Conservation (phyloP, 192 early-diverging fungal species). For the Gamsiella multidivaricata region DNA sequence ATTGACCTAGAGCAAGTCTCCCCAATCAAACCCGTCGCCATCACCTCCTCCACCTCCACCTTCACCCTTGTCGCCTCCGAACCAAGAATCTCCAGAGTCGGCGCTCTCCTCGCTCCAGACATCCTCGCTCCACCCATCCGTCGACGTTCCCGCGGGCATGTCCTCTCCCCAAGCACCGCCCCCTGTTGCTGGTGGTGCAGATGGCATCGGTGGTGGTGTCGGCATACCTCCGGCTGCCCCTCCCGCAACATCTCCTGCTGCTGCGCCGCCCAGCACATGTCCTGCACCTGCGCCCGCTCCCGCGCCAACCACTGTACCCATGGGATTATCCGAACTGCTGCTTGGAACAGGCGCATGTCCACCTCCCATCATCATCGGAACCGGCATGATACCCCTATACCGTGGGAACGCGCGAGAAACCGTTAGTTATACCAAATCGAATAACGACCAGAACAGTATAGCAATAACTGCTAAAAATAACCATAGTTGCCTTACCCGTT, state of each 20-base stretch:
- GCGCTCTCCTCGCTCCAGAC: conserved; percentile 52
- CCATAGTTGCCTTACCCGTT: conserved; percentile 60
- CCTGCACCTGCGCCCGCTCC: conserved; percentile 34
- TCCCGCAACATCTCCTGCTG: conserved; percentile 14
- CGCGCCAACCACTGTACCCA: conserved; percentile 31
- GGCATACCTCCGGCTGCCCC: conserved; percentile 36
- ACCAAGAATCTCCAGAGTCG: conserved; percentile 38
- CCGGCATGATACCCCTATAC: conserved; percentile 51
- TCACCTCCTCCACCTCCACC: conserved; percentile 18
- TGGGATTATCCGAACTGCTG: conserved; percentile 16
- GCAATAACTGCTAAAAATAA: no score
- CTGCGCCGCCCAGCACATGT: conserved; percentile 23
- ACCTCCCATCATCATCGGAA: conserved; percentile 60
- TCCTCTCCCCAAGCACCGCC: conserved; percentile 4
- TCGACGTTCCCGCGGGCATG: conserved; percentile 17
- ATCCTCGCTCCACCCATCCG: conserved; percentile 55
- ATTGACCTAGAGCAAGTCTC: conserved; percentile 15
- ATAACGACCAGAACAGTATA: background rate
- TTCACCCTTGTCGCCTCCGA: conserved; percentile 16
- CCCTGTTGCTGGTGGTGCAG: conserved; percentile 4
- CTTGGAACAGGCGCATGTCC: conserved; percentile 47
- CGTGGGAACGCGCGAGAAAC: background rate
- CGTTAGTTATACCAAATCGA: background rate
- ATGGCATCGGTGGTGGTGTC: conserved; percentile 12
- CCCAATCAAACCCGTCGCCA: conserved; percentile 38